These are phyloP conservation scores for Teratosphaeria pseudoeucalypti DNA, from an alignment of 2,329 filamentous ascomycete species.

Conservation along the genomic window DNA sequence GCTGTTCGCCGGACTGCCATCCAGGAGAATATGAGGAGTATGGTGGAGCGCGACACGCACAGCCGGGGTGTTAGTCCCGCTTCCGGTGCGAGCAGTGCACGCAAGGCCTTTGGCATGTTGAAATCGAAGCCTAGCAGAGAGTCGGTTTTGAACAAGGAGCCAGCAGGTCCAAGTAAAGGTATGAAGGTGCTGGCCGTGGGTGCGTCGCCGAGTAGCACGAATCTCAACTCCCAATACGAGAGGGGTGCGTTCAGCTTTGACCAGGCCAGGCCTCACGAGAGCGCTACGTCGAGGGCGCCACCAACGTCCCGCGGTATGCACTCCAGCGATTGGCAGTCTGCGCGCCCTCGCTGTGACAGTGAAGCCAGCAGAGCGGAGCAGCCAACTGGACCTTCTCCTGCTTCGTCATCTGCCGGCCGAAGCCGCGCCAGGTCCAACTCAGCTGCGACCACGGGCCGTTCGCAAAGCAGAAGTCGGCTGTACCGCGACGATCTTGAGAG, in stretches of 20 bases:
- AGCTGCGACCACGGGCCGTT: constrained; percentile 41
- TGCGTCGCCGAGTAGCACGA: constrained; percentile 26
- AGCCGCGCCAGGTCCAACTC: constrained; percentile 46
- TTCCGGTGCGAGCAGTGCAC: constrained; percentile 26
- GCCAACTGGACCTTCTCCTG: constrained; percentile 23
- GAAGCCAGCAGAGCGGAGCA: constrained; percentile 14
- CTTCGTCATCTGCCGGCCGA: constrained; percentile 29
- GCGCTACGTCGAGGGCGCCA: constrained; percentile 5
- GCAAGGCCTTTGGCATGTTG: constrained; percentile 54
- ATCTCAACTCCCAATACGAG: constrained; percentile 18
- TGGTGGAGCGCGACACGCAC: constrained; percentile 50
- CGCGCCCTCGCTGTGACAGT: constrained; percentile 26
- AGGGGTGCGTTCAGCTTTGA: constrained; percentile 16
- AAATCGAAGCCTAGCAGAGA: constrained; percentile 58
- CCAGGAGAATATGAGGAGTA: constrained; percentile 61
- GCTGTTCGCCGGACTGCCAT: constrained; percentile 61
- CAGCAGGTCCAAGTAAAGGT: constrained; percentile 39
- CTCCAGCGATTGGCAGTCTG: constrained; percentile 20
- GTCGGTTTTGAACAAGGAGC: constrained; percentile 46
- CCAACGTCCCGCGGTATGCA: constrained; percentile 16
- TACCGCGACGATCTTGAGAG: constrained; percentile 44
- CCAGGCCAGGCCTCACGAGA: constrained; percentile 12
- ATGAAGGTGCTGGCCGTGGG: constrained; percentile 52
- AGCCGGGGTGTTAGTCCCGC: constrained; percentile 27
- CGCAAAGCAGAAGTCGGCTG: constrained; percentile 41